Evolutionary conservation across 1,139 yeast genomes (phyloP).

Genomic region (Taphrina sp.): DNA sequence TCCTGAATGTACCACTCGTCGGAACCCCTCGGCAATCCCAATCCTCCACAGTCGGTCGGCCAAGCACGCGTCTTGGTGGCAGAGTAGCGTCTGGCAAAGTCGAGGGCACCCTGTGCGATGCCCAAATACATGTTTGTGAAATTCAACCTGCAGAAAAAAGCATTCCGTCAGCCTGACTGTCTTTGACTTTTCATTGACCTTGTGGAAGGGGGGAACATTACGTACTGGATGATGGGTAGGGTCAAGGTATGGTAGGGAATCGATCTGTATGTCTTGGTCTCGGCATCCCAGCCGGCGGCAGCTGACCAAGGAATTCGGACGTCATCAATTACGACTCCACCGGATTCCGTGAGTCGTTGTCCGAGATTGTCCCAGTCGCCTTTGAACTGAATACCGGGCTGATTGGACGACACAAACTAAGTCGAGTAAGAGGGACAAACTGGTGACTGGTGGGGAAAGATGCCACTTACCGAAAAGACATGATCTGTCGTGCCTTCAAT

Average conservation of each 20-base stretch:
- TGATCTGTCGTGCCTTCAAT: too few species aligned
- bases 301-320: background rate
- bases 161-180: too few species aligned
- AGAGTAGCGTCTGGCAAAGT: constrained; percentile 1
- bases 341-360: constrained; percentile 4
- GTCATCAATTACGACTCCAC: constrained; percentile 2
- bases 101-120: constrained; percentile 7
- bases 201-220: too few species aligned
- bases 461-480: too few species aligned
- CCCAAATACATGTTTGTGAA: constrained; percentile 10
- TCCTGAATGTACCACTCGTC: constrained; percentile 9
- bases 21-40: background rate
- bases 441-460: too few species aligned
- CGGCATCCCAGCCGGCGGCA: constrained; percentile 10
- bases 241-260: constrained; percentile 8
- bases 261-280: background rate
- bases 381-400: constrained; percentile 11
- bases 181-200: too few species aligned
- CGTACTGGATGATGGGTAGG: background rate
- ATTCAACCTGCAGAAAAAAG: constrained; percentile 2
- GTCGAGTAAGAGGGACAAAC: too few species aligned
- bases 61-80: constrained; percentile 5
- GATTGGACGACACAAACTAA: background rate
- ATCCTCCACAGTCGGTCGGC: background rate
- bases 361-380: constrained; percentile 11